These are phyloP conservation scores for Malus hybrid DNA, from an alignment of 331 rosid genomes.

Conservation along the genomic window DNA sequence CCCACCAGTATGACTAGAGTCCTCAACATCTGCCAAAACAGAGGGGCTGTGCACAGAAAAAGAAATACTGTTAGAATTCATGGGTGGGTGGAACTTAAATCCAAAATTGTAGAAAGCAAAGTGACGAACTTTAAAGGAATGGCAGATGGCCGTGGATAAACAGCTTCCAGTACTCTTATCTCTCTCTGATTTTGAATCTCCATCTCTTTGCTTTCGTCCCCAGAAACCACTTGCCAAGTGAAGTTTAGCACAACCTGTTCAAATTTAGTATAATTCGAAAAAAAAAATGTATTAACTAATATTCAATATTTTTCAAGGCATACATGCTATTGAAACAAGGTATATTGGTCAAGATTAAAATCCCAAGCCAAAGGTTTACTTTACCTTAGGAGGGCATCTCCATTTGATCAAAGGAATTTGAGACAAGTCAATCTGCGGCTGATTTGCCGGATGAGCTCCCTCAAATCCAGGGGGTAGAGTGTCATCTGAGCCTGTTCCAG, in stretches of 20 bases:
- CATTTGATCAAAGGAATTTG: constrained; percentile 67
- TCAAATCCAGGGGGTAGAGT: constrained; percentile 88
- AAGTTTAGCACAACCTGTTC: constrained; percentile 49
- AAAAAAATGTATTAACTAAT: not conserved
- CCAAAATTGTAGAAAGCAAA: constrained; percentile 13
- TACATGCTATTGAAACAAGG: not conserved
- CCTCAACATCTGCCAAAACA: constrained; percentile 39
- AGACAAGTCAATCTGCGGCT: constrained; percentile 48
- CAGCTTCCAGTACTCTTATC: constrained; percentile 86
- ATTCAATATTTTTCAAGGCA: not conserved
- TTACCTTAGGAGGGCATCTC: constrained; percentile 70
- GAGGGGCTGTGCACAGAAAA: constrained; percentile 49
- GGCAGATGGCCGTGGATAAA: constrained; percentile 85
- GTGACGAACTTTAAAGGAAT: constrained; percentile 79
- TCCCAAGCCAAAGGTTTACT: not conserved
- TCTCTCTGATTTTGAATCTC: constrained; percentile 72
- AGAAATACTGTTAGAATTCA: not conserved
- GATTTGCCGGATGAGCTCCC: constrained; percentile 51
- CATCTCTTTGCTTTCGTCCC: constrained; percentile 84
- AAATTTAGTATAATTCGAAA: constrained; percentile 6
- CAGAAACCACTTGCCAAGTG: constrained; percentile 85
- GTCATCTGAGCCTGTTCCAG: constrained; percentile 61
- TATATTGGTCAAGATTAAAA: constrained; percentile 3
- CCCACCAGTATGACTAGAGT: constrained; percentile 25
- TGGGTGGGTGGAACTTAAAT: not conserved